These are phyloP conservation scores for Populus nigra DNA, from an alignment of 345 rosid genomes.

Conservation along the genomic window DNA sequence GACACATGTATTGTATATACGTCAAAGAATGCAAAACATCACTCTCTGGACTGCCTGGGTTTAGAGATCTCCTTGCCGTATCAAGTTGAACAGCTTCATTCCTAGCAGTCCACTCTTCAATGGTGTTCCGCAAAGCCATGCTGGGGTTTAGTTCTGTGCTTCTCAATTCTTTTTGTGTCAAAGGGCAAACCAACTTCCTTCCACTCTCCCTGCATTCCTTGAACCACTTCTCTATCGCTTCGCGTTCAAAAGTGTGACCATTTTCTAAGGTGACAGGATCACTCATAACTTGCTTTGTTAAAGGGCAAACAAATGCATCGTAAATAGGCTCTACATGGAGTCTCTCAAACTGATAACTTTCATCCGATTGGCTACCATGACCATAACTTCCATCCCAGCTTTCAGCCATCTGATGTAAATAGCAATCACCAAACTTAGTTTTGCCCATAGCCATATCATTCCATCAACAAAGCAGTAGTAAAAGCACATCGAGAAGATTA, in stretches of 20 bases:
- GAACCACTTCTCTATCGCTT: conserved; percentile 87
- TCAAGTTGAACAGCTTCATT: conserved; percentile 86
- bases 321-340: conserved; percentile 64
- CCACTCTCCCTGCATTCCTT: conserved; percentile 66
- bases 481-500: background rate
- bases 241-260: conserved; percentile 88
- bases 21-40: conserved; percentile 60
- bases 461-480: background rate
- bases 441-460: background rate
- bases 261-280: conserved; percentile 87
- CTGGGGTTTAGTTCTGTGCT: conserved; percentile 68
- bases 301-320: conserved; percentile 88
- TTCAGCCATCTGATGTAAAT: conserved; percentile 48
- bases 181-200: conserved; percentile 62
- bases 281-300: conserved; percentile 82
- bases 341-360: conserved; percentile 62
- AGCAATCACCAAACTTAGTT: background rate
- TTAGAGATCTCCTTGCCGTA: conserved; percentile 66
- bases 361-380: conserved; percentile 70
- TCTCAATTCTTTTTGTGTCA: conserved; percentile 63
- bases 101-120: conserved; percentile 95
- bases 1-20: conserved; percentile 54
- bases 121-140: conserved; percentile 74
- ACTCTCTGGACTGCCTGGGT: conserved; percentile 53
- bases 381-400: conserved; percentile 68